phyloP scores from a whole-genome alignment of 2,329 filamentous ascomycete genomes.

The Coniochaeta ligniaria region DNA sequence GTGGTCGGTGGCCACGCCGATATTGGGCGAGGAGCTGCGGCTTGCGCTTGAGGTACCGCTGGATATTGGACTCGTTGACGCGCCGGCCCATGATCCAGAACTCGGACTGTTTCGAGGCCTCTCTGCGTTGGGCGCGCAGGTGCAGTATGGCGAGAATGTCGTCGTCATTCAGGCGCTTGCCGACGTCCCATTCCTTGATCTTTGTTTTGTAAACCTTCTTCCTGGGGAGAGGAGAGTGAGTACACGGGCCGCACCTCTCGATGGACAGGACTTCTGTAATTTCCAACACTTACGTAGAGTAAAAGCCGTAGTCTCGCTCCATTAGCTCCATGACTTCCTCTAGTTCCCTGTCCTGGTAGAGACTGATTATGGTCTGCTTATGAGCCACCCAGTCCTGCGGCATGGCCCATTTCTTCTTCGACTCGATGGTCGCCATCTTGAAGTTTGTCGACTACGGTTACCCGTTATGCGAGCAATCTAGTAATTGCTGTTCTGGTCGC shows the following conservation, averaged over 20 bases:
- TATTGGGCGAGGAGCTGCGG: slow-evolving; percentile 23
- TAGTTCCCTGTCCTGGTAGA: slow-evolving; percentile 1
- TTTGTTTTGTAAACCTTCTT: slow-evolving; percentile 34
- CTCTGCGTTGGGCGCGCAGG: slow-evolving; percentile 27
- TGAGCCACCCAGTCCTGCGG: slow-evolving; percentile 12
- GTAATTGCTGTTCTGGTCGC: neutral
- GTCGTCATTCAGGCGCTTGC: slow-evolving; percentile 33
- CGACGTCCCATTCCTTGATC: slow-evolving; percentile 32
- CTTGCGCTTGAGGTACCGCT: slow-evolving; percentile 31
- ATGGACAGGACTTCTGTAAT: neutral
- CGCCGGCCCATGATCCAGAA: slow-evolving; percentile 29
- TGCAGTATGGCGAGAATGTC: slow-evolving; percentile 31
- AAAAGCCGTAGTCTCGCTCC: slow-evolving; percentile 3
- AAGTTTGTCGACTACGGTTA: neutral
- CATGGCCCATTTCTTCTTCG: slow-evolving; percentile 35
- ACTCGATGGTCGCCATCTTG: neutral
- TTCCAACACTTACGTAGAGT: neutral
- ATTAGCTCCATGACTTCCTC: slow-evolving; percentile 3
- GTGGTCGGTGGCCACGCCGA: neutral
- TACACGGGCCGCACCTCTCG: neutral
- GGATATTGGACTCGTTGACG: slow-evolving; percentile 30
- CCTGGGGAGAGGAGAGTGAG: neutral
- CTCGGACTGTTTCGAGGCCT: slow-evolving; percentile 23
- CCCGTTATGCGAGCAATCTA: neutral
- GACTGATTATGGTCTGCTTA: neutral